Evolutionary conservation across 73 alveolate genomes (phyloP).

Genomic region (Effrenium voratum): DNA sequence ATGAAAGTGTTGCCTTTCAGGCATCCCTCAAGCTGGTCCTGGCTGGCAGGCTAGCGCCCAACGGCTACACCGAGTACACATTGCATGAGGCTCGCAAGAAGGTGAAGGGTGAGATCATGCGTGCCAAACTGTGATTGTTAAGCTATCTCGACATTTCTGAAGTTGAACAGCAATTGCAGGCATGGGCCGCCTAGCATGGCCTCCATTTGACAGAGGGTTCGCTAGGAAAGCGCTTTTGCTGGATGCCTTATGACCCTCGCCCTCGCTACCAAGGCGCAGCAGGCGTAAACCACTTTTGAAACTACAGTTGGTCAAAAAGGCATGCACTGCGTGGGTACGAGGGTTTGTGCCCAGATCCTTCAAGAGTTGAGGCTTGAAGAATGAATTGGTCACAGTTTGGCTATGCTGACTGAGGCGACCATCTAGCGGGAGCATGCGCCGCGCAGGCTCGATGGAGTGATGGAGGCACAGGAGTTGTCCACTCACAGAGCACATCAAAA

Average conservation of each 20-base stretch:
- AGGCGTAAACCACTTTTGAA: slow-evolving; percentile 32
- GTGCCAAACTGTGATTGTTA: slow-evolving; percentile 15
- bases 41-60: slow-evolving; percentile 90
- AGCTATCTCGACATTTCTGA: not conserved
- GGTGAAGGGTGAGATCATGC: slow-evolving; percentile 20
- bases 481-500: too few species aligned
- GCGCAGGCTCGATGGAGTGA: slow-evolving; percentile 89
- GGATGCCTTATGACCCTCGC: not conserved
- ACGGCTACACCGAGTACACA: slow-evolving; percentile 88
- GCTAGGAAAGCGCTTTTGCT: slow-evolving; percentile 43
- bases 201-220: slow-evolving; percentile 69
- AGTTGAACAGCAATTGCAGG: slow-evolving; percentile 62
- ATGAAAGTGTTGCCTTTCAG: slow-evolving; percentile 15
- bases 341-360: too few species aligned
- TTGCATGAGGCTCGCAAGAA: slow-evolving; percentile 66
- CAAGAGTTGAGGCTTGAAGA: not conserved
- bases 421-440: slow-evolving; percentile 89
- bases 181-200: slow-evolving; percentile 81
- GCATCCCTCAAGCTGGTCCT: slow-evolving; percentile 77
- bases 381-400: not conserved
- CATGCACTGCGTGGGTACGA: not conserved
- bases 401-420: slow-evolving; percentile 30
- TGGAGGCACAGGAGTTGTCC: too few species aligned
- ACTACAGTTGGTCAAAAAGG: not conserved
- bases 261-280: slow-evolving; percentile 21